Base-by-base conservation (phyloP, 2,329 filamentous ascomycete genomes). In the Talaromyces sp. region DNA sequence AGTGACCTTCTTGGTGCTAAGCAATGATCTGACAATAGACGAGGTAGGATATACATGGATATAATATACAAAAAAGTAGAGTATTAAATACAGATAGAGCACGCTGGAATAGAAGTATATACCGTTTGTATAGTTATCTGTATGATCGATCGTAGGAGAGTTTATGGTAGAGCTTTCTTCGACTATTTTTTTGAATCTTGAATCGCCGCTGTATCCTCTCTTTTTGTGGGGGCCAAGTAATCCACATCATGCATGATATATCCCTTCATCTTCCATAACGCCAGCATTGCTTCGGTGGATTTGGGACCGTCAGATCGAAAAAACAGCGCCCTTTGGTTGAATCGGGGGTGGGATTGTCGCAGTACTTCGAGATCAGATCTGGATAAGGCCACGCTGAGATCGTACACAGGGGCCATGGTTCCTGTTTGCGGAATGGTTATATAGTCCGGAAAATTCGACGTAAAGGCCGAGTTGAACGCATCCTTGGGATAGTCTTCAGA, bases 1-100 rank as follows among this genome's bases (percentile, higher is more conserved):
- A 89, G 90, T 62, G 93, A 98, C 78, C 78, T 98, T 68, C 75
- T 82, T 55, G 79, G 65, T 25, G 55, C 62, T 15, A 55, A 57
- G 39, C 32, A 59, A 39, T 59, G 44, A 53, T 32, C 19, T n/a
- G 9, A 25, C 4, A n/a, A 28, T 54, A 54, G 51, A 54, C n/a
- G 25, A 9, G 36, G 10, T 36, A 19, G 10, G 32, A n/a, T 56
- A 56, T 32, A 19, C n/a, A 36, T 56, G 25, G 54, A 36, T 55
- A 30, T 55, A 30, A 57, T 57, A 59, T 59, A 55, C 27, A 56
- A n/a, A 36, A 36, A 11, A 28, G 22, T 56, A 56, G 30, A 56
- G 54, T 22, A 32, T 25, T 56, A 56, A 17, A 44, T 56, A 36
- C 30, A 56, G n/a, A 33, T 56, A 44, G 54, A 44, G 4, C n/a